Conservation (phyloP, 768 basidiomycete species). For the Boletus patriciae region DNA sequence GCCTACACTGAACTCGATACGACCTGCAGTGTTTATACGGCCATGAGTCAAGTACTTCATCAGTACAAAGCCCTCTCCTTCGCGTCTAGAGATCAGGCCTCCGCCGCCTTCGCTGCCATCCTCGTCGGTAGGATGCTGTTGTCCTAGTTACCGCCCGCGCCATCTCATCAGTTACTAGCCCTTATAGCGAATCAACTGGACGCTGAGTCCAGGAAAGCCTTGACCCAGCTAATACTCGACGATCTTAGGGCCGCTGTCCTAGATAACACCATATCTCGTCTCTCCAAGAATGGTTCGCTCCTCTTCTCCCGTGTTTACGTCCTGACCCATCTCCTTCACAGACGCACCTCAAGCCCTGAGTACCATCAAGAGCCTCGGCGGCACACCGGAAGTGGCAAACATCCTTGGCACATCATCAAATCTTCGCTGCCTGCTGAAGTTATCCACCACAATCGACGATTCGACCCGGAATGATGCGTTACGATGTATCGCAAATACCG, state of each 20-base stretch:
- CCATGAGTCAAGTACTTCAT: conserved; percentile 17
- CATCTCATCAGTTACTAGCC: conserved; percentile 14
- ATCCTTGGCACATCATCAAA: conserved; percentile 56
- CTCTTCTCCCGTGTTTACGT: not conserved
- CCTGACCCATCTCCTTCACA: conserved; percentile 30
- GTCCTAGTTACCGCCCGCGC: conserved; percentile 6
- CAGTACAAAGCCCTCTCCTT: conserved; percentile 22
- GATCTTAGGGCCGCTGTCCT: conserved; percentile 49
- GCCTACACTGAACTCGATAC: not conserved
- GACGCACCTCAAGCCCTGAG: conserved; percentile 68
- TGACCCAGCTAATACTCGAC: conserved; percentile 57
- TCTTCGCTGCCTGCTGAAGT: conserved; percentile 52
- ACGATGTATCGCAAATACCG: conserved; percentile 75
- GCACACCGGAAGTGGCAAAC: conserved; percentile 65
- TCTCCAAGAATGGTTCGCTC: conserved; percentile 55
- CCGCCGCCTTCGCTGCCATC: conserved; percentile 17
- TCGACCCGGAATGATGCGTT: conserved; percentile 66
- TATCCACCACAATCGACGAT: conserved; percentile 55
- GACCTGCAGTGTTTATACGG: not conserved
- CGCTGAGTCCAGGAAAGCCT: conserved; percentile 46
- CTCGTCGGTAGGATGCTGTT: conserved; percentile 10
- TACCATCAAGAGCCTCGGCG: conserved; percentile 74
- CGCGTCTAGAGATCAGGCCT: conserved; percentile 4
- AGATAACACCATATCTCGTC: conserved; percentile 44
- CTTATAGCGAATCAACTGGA: conserved; percentile 30